Conservation (phyloP, 345 rosid genomes). For the Gossypium australe region DNA sequence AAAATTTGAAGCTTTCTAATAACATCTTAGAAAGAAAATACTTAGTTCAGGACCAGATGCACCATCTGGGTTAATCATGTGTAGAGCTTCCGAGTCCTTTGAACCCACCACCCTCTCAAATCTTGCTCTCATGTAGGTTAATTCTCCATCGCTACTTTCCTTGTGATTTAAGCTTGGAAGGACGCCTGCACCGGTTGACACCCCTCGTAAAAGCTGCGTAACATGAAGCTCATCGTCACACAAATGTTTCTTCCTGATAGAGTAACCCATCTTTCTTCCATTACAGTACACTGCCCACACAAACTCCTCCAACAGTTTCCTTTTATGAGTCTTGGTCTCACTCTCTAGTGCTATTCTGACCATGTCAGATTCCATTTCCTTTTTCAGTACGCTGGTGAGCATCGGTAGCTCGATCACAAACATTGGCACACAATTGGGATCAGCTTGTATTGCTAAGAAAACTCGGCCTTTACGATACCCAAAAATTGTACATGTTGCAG, state of each 20-base stretch:
- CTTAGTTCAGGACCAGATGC: slow-evolving; percentile 85
- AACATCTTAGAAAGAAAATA: slow-evolving; percentile 68
- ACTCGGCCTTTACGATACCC: slow-evolving; percentile 86
- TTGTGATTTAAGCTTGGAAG: slow-evolving; percentile 59
- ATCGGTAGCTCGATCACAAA: slow-evolving; percentile 88
- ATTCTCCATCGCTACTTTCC: slow-evolving; percentile 48
- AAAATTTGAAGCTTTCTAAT: background rate
- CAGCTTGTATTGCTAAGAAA: slow-evolving; percentile 80
- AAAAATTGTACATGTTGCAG: slow-evolving; percentile 78
- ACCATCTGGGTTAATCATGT: slow-evolving; percentile 96
- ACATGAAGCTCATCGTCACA: slow-evolving; percentile 84
- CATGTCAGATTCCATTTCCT: slow-evolving; percentile 87
- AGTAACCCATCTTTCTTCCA: slow-evolving; percentile 80
- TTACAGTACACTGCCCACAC: slow-evolving; percentile 96
- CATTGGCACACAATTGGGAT: slow-evolving; percentile 72
- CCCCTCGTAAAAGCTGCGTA: slow-evolving; percentile 74
- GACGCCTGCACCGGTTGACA: slow-evolving; percentile 95
- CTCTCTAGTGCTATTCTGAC: slow-evolving; percentile 84
- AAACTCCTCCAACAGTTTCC: slow-evolving; percentile 73
- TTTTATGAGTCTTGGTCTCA: slow-evolving; percentile 71
- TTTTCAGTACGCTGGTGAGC: slow-evolving; percentile 59
- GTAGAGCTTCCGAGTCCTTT: slow-evolving; percentile 82
- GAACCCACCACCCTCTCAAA: slow-evolving; percentile 86
- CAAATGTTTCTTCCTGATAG: slow-evolving; percentile 77
- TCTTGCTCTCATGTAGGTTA: slow-evolving; percentile 88